phyloP scores from a whole-genome alignment of 2,329 filamentous ascomycete genomes.

The Aspergillus calidoustus region DNA sequence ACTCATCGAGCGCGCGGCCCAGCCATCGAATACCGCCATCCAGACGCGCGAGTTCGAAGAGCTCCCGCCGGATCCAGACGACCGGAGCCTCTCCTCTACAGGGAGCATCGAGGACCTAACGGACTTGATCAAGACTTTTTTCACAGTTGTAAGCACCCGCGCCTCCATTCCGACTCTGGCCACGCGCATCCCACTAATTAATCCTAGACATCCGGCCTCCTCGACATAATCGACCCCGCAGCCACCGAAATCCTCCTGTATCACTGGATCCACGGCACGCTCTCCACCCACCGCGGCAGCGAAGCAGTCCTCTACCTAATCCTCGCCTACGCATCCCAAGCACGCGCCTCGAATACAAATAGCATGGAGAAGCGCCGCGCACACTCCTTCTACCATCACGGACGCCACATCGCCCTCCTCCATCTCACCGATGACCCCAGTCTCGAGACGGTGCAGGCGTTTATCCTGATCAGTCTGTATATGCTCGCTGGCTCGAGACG shows the following conservation, averaged over 20 bases:
- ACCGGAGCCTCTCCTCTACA: background rate
- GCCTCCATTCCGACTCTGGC: no score
- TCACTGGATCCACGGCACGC: background rate
- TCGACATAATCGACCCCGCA: background rate
- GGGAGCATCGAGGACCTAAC: background rate
- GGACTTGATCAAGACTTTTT: background rate
- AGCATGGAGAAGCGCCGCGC: background rate
- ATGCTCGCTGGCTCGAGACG: constrained; percentile 8
- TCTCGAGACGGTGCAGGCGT: constrained; percentile 6
- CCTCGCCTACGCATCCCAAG: background rate
- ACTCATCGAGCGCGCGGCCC: background rate
- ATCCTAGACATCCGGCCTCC: background rate
- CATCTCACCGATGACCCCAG: constrained; percentile 8
- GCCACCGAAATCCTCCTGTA: background rate
- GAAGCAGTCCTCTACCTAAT: background rate
- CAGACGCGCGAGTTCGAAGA: background rate
- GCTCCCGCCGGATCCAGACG: background rate
- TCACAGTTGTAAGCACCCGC: background rate
- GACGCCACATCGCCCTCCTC: constrained; percentile 2
- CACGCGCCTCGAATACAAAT: background rate
- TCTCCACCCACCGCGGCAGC: background rate
- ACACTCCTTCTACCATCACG: constrained; percentile 11
- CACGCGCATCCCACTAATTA: background rate
- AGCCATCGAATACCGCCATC: background rate
- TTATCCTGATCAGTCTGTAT: constrained; percentile 6